These are phyloP conservation scores for Phytophthora pistaciae DNA, from an alignment of 352 stramenopile genomes.

Conservation along the genomic window DNA sequence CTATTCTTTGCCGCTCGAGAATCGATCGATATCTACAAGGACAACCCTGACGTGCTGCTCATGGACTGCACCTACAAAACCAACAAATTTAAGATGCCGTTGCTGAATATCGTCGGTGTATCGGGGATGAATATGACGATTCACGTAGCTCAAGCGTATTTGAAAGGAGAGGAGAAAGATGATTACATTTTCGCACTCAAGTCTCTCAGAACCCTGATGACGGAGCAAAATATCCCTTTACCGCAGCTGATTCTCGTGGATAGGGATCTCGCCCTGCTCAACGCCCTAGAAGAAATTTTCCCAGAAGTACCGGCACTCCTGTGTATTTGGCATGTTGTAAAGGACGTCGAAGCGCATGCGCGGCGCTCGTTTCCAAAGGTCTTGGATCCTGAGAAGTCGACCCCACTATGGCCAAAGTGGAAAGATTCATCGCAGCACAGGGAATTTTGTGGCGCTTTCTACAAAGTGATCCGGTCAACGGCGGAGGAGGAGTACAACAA, in stretches of 20 bases:
- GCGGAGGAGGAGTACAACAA: constrained; percentile 20
- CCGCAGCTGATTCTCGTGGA: not conserved
- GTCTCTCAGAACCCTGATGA: not conserved
- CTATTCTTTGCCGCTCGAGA: not conserved
- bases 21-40: not conserved
- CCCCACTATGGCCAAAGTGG: not conserved
- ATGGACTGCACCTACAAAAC: constrained; percentile 23
- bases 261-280: not conserved
- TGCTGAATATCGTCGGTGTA: constrained; percentile 27
- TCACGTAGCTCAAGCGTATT: constrained; percentile 22
- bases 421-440: not conserved
- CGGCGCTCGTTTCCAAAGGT: not conserved
- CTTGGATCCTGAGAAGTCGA: not conserved
- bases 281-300: not conserved
- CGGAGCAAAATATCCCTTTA: not conserved
- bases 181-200: not conserved
- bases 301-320: not conserved
- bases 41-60: constrained; percentile 7
- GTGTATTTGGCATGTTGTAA: not conserved
- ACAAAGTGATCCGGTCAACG: not conserved
- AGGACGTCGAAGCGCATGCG: not conserved
- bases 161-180: constrained; percentile 8
- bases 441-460: constrained; percentile 15
- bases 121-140: constrained; percentile 29
- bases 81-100: constrained; percentile 21